Evolutionary conservation across 108 stramenopile species (phyloP).

Genomic region (Heterococcus sp.): DNA sequence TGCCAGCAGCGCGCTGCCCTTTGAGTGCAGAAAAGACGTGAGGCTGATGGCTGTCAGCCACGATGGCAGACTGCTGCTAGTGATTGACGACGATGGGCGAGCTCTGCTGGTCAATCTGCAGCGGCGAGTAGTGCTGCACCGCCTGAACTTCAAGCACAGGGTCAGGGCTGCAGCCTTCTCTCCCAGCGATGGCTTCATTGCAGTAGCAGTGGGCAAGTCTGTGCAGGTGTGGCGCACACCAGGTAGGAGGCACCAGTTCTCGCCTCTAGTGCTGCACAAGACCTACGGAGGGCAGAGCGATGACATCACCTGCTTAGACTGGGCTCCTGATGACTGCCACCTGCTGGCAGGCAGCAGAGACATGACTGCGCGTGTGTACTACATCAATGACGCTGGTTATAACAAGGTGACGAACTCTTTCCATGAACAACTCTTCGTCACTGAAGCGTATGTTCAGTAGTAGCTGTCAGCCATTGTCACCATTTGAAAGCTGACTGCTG

Average conservation of each 20-base stretch:
- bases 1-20: constrained; percentile 75
- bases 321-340: constrained; percentile 81
- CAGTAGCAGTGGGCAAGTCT: constrained; percentile 81
- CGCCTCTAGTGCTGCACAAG: constrained; percentile 81
- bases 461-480: too few species aligned
- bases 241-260: constrained; percentile 75
- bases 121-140: constrained; percentile 82
- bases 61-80: constrained; percentile 72
- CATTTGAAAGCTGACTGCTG: too few species aligned
- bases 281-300: constrained; percentile 82
- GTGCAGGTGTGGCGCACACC: constrained; percentile 91
- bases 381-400: constrained; percentile 67
- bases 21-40: constrained; percentile 86
- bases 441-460: too few species aligned
- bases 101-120: constrained; percentile 55
- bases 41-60: constrained; percentile 75
- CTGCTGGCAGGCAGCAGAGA: constrained; percentile 64
- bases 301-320: constrained; percentile 74
- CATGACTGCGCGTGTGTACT: constrained; percentile 79
- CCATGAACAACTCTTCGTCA: background rate
- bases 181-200: constrained; percentile 79
- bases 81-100: constrained; percentile 69
- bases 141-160: constrained; percentile 81
- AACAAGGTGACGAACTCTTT: constrained; percentile 54
- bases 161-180: constrained; percentile 75